Percentiles rank a stretch among this genome's conserved stretches.
Conservation (phyloP, 2,329 filamentous ascomycete genomes). For the Ambrosiella cleistominuta region DNA sequence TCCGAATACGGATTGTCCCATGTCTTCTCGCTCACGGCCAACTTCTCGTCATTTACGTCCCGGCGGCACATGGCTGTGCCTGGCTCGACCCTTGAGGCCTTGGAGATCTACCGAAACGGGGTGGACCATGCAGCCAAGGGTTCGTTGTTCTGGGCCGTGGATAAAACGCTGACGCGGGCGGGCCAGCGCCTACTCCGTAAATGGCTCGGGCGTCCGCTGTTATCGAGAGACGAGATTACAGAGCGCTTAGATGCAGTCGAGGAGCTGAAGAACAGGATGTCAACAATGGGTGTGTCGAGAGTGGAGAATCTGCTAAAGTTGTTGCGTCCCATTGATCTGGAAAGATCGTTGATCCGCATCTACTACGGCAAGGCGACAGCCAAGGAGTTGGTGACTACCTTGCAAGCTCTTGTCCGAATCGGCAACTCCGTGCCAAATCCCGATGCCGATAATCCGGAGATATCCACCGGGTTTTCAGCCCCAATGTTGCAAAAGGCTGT, state of each 20-base stretch:
- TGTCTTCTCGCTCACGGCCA: conserved; percentile 89
- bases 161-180: conserved; percentile 80
- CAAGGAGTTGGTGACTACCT: conserved; percentile 65
- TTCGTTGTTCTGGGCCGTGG: conserved; percentile 86
- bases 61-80: conserved; percentile 91
- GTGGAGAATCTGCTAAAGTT: conserved; percentile 53
- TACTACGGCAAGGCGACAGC: conserved; percentile 94
- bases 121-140: conserved; percentile 74
- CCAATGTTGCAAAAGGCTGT: conserved; percentile 53
- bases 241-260: conserved; percentile 70
- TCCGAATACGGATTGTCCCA: conserved; percentile 86
- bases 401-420: conserved; percentile 74
- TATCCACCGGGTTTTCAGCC: conserved; percentile 53
- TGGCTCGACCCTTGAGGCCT: conserved; percentile 79
- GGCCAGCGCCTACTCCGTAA: conserved; percentile 77
- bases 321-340: conserved; percentile 57
- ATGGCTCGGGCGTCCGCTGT: conserved; percentile 82
- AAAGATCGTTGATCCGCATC: conserved; percentile 83
- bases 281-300: conserved; percentile 51
- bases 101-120: conserved; percentile 91
- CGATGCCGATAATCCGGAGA: conserved; percentile 42
- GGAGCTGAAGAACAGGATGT: conserved; percentile 57
- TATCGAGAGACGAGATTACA: conserved; percentile 58
- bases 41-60: conserved; percentile 90
- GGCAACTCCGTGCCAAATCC: conserved; percentile 48